phyloP scores from a whole-genome alignment of 495 filamentous ascomycete species.

The Lepidopterella palustris region DNA sequence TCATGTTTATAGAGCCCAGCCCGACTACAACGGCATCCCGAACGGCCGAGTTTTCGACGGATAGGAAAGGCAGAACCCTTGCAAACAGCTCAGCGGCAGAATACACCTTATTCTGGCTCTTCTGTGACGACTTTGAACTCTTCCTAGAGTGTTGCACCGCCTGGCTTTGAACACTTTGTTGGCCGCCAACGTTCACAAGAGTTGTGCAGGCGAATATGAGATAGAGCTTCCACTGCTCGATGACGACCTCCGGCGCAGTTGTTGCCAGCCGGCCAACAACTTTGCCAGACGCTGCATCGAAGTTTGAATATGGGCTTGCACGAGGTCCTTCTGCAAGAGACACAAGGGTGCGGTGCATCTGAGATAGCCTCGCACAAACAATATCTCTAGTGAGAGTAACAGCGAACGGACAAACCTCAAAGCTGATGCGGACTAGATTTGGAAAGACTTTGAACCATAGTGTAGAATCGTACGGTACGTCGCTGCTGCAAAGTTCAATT shows the following conservation, averaged over 20 bases:
- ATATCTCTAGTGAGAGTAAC: constrained; percentile 85
- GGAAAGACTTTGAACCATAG: constrained; percentile 98
- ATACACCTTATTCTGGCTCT: constrained; percentile 71
- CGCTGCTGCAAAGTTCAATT: constrained; percentile 91
- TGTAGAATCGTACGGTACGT: constrained; percentile 87
- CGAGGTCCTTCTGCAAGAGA: constrained; percentile 68
- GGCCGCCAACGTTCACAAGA: constrained; percentile 66
- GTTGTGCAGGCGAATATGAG: constrained; percentile 96
- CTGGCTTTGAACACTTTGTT: constrained; percentile 48
- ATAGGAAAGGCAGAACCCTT: constrained; percentile 80
- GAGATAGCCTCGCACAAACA: constrained; percentile 81
- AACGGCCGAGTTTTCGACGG: constrained; percentile 65
- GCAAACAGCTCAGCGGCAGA: constrained; percentile 84
- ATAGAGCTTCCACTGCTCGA: constrained; percentile 99
- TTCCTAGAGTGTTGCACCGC: constrained; percentile 79
- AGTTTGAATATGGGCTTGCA: constrained; percentile 50
- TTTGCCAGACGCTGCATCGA: constrained; percentile 46
- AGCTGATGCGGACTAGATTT: constrained; percentile 85
- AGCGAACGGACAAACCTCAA: constrained; percentile 83
- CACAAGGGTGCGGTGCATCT: constrained; percentile 81
- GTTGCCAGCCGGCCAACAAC: constrained; percentile 50
- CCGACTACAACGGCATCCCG: constrained; percentile 87
- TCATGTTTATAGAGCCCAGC: constrained; percentile 88
- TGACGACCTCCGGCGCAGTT: constrained; percentile 75
- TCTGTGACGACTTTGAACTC: constrained; percentile 64